Evolutionary conservation across 2,329 filamentous ascomycete genomes (phyloP), one percentile per base, ranked within the genome.

Genomic region (Graphilbum ipis-grandicollis): DNA sequence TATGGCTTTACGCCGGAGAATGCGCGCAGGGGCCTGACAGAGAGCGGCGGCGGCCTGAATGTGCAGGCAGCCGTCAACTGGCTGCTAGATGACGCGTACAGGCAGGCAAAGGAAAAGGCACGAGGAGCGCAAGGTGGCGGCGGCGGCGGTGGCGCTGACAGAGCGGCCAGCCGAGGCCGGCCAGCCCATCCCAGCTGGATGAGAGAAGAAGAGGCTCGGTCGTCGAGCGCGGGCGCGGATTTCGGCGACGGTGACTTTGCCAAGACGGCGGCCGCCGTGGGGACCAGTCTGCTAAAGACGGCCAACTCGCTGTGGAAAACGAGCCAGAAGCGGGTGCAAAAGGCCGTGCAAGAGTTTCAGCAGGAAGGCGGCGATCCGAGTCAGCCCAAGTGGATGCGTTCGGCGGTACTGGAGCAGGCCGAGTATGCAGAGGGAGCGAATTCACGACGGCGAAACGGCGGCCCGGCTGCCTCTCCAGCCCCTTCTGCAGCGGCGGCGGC

Each of bases 291-390:
- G 12, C 75, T 96, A 55, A 98, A 98, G 54, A 90, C 86, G 3
- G 90, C 90, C 2, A 93, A 92, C 46, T 88, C 83, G 1, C 59
- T 96, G 1, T 98, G 90, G 90, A 98, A 93, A 53, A 82, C 80
- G 3, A 77, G 88, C 0, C 83, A 86, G 51, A 98, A 93, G 57
- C 86, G 83, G 52, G 71, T 96, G 40, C 84, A 93, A 49, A 84
- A 90, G 55, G 88, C 84, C 5, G 81, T 96, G 25, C 76, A 85
- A 9, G 90, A 98, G 14, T 80, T 96, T 41, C 71, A 79, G 45
- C 71, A 78, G 43, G 65, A 71, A 44, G 67, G 68, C 31, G 78
- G 75, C 19, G 85, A 93, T 50, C 66, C 79, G 3, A 81, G 55
- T 49, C 82, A 93, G 51, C 90, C 90, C 1, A 90, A 83, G 51